A percentile compares a stretch with the other conserved stretches of the same genome.
Conservation (phyloP, 495 filamentous ascomycete genomes). For the Pseudomonodictys pantanalensis region DNA sequence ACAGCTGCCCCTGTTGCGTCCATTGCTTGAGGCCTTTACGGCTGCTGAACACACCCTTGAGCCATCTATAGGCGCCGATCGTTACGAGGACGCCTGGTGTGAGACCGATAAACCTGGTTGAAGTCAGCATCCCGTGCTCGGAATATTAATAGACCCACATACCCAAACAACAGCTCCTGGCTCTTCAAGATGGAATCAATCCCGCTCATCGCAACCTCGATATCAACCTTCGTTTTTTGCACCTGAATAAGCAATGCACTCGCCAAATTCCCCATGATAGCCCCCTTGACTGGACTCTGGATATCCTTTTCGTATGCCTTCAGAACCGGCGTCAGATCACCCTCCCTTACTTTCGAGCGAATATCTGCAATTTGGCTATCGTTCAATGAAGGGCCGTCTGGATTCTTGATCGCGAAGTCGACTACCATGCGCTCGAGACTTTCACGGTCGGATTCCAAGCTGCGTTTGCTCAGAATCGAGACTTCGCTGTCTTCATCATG, state of each 20-base stretch:
- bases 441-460: conserved; percentile 80
- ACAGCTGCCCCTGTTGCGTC: conserved; percentile 59
- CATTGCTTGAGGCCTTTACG: conserved; percentile 62
- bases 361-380: conserved; percentile 66
- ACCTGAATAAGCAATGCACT: conserved; percentile 91
- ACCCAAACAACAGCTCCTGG: conserved; percentile 94
- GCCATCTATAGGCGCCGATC: conserved; percentile 69
- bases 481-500: conserved; percentile 90
- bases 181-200: conserved; percentile 91
- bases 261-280: conserved; percentile 79
- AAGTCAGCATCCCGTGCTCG: conserved; percentile 30
- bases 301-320: conserved; percentile 87
- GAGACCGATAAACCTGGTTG: conserved; percentile 73
- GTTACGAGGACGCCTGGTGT: conserved; percentile 87
- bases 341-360: conserved; percentile 74
- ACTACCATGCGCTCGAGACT: conserved; percentile 97
- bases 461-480: conserved; percentile 89
- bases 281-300: conserved; percentile 71
- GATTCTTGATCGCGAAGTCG: conserved; percentile 82
- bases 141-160: not conserved
- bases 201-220: conserved; percentile 91
- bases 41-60: conserved; percentile 62
- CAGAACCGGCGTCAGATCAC: conserved; percentile 87
- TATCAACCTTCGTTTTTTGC: conserved; percentile 97
- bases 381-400: conserved; percentile 50